Evolutionary conservation across 768 basidiomycete genomes (phyloP).

Genomic region (Solioccasus polychromus): DNA sequence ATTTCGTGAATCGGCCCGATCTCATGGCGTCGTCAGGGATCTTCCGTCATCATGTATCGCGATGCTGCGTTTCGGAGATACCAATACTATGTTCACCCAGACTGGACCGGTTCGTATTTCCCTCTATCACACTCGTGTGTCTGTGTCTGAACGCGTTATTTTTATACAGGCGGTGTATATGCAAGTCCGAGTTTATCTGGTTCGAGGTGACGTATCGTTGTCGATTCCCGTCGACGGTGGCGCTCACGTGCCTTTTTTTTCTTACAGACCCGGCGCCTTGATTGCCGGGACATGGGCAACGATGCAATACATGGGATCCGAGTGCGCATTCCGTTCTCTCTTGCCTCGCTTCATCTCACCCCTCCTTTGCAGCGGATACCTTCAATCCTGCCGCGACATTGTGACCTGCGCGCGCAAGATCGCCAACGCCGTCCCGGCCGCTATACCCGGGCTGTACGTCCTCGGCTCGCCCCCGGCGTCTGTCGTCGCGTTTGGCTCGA

Average conservation of each 20-base stretch:
- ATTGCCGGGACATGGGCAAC: constrained; percentile 97
- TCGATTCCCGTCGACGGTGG: constrained; percentile 14
- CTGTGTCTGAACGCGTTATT: neutral
- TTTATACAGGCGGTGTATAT: constrained; percentile 72
- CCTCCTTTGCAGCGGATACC: constrained; percentile 64
- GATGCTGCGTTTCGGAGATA: constrained; percentile 68
- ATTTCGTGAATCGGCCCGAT: neutral
- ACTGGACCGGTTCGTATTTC: constrained; percentile 64
- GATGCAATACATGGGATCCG: constrained; percentile 87
- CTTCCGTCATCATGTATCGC: constrained; percentile 95
- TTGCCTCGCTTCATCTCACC: neutral
- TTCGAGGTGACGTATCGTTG: constrained; percentile 84
- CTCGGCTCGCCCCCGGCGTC: constrained; percentile 89
- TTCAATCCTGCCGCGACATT: constrained; percentile 79
- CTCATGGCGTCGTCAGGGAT: constrained; percentile 50
- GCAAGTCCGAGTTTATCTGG: constrained; percentile 88
- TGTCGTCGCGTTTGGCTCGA: constrained; percentile 84
- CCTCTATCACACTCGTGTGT: neutral
- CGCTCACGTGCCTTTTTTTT: neutral
- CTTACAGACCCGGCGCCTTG: constrained; percentile 75
- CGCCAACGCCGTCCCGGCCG: constrained; percentile 57
- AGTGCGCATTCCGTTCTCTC: constrained; percentile 45
- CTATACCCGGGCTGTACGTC: constrained; percentile 82
- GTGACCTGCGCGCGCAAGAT: constrained; percentile 72
- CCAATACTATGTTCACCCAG: constrained; percentile 84